These are phyloP conservation scores for Pulveroboletus sp. DNA, from an alignment of 768 basidiomycete genomes.

Conservation along the genomic window DNA sequence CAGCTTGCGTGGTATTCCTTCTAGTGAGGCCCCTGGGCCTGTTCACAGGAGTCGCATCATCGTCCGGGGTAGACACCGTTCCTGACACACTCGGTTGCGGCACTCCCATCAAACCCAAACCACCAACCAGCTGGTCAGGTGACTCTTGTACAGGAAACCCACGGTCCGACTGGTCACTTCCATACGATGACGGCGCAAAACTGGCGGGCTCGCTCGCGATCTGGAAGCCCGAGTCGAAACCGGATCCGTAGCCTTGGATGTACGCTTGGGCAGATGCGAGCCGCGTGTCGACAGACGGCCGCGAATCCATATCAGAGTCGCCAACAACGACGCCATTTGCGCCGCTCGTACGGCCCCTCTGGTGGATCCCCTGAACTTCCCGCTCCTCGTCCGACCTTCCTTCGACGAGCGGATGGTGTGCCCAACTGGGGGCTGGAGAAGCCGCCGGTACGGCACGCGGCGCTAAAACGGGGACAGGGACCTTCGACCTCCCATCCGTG, in stretches of 20 bases:
- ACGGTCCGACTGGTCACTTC: slow-evolving; percentile 19
- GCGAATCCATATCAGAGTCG: slow-evolving; percentile 1
- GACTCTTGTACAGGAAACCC: slow-evolving; percentile 31
- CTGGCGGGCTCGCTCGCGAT: slow-evolving; percentile 15
- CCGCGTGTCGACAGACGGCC: slow-evolving; percentile 10
- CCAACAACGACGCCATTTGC: slow-evolving; percentile 1
- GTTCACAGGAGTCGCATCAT: slow-evolving; percentile 25
- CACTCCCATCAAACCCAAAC: slow-evolving; percentile 28
- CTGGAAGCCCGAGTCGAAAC: slow-evolving; percentile 32
- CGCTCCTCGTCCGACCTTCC: slow-evolving; percentile 31
- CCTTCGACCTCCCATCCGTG: slow-evolving; percentile 24
- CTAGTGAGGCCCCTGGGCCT: slow-evolving; percentile 19
- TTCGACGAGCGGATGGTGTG: slow-evolving; percentile 28
- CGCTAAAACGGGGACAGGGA: slow-evolving; percentile 32
- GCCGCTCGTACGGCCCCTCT: slow-evolving; percentile 11
- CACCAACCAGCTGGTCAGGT: slow-evolving; percentile 23
- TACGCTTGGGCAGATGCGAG: slow-evolving; percentile 38
- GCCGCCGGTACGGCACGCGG: slow-evolving; percentile 29
- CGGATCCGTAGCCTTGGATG: slow-evolving; percentile 32
- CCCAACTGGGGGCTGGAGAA: slow-evolving; percentile 29
- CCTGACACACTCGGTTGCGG: slow-evolving; percentile 18
- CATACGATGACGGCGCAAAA: slow-evolving; percentile 20
- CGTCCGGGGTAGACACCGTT: slow-evolving; percentile 28
- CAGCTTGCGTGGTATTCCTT: slow-evolving; percentile 23
- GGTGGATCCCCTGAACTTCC: slow-evolving; percentile 9